A percentile compares a stretch with the other conserved stretches of the same genome.
Evolutionary conservation across 495 filamentous ascomycete species (phyloP).

Genomic region (Choiromyces venosus): DNA sequence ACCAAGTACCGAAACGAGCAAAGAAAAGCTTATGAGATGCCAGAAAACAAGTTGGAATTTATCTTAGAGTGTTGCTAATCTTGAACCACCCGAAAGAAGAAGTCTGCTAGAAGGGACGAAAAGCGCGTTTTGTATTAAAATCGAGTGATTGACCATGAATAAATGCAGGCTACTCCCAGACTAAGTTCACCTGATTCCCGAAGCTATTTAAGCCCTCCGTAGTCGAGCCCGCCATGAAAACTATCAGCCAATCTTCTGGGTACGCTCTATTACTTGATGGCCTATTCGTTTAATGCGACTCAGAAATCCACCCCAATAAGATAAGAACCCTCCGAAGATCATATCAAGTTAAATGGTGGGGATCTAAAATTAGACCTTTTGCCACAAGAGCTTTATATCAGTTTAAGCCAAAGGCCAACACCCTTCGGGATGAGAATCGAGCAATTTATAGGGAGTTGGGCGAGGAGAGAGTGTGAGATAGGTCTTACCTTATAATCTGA

Average conservation of each 20-base stretch:
- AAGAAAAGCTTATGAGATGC: neutral
- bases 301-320: neutral
- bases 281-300: neutral
- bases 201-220: neutral
- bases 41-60: neutral
- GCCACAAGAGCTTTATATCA: neutral
- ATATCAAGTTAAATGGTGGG: neutral
- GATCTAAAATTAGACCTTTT: neutral
- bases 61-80: neutral
- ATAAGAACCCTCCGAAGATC: neutral
- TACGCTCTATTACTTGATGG: neutral
- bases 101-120: neutral
- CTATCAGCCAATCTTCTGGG: neutral
- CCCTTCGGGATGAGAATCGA: neutral
- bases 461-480: neutral
- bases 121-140: neutral
- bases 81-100: neutral
- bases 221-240: neutral
- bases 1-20: neutral
- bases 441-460: neutral
- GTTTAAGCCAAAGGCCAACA: neutral
- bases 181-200: neutral
- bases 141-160: neutral
- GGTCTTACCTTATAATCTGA: neutral
- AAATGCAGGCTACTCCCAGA: neutral